Evolutionary conservation across 805 yeast species (phyloP), one percentile per base, ranked within the genome.

Genomic region (Ogataea methylovora): DNA sequence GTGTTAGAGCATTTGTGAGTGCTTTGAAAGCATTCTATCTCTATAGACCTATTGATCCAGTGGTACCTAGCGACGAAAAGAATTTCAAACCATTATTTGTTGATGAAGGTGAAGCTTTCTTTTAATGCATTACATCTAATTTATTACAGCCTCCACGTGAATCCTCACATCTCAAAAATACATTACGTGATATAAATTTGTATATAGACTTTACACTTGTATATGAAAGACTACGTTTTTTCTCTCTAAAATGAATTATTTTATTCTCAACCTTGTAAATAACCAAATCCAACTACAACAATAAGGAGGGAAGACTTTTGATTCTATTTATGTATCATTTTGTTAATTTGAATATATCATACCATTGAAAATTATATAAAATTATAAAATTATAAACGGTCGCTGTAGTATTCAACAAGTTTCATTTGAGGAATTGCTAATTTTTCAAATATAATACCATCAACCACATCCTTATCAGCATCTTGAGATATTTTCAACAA

Each of bases 21-120:
- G 88, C 97, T 23, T 73, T 92, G 55, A 79, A 86, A 69, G 76
- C 84, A 39, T 92, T 92, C 80, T 92, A 92, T 63, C 71, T 94
- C 51, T 92, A 92, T 60, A 76, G 82, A 43, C 97, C 97, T 12
- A 58, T 81, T 30, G 69, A 69, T 41, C 66, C 71, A 12, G 67
- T 67, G 38, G 56, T 73, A 27, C 92, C 94, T 35, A 75, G 84
- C 52, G 86, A 79, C 43, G 42, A 45, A 12, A 39, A 35, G 16
- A 40, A 48, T 29, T 64, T 58, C 50, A 50, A 51, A 36, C 67
- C 69, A 29, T 44, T 54, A 33, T 52, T 46, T 35, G 49, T 58
- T 21, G 63, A 59, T 35, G 53, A 45, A 30, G 65, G 65, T 41
- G 63, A 60, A 44, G 46, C 55, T 18, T 57, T 58, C 44, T 57